Percentiles rank a stretch among this genome's conserved stretches.
These are phyloP conservation scores for Chaetomiaceae sp. DNA, from an alignment of 2,329 filamentous ascomycete species.

Conservation along the genomic window DNA sequence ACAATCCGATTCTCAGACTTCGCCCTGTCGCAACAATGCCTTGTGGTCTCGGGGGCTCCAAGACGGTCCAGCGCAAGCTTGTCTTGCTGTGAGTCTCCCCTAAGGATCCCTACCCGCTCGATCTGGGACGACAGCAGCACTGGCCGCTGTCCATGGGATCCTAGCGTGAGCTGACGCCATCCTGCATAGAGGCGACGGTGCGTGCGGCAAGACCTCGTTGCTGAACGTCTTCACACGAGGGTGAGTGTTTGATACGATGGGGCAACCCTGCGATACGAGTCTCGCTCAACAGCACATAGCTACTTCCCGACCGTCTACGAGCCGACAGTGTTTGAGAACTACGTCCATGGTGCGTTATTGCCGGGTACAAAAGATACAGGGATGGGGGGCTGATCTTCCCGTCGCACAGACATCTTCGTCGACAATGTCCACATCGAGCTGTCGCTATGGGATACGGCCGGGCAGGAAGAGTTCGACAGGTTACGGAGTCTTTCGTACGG, in stretches of 20 bases:
- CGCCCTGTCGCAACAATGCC: constrained; percentile 32
- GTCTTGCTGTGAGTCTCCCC: constrained; percentile 70
- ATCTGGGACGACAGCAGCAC: not conserved
- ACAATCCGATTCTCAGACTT: not conserved
- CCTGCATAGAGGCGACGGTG: constrained; percentile 75
- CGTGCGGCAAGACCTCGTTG: constrained; percentile 93
- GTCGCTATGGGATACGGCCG: constrained; percentile 96
- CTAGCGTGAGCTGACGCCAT: constrained; percentile 3
- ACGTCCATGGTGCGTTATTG: constrained; percentile 75
- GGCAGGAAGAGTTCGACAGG: constrained; percentile 98
- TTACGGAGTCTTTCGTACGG: constrained; percentile 93
- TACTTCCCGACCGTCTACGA: constrained; percentile 99
- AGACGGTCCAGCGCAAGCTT: constrained; percentile 93
- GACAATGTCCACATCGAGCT: constrained; percentile 96
- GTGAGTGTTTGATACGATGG: constrained; percentile 50
- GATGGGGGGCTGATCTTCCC: constrained; percentile 8
- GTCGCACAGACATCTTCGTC: constrained; percentile 81
- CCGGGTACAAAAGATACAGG: not conserved
- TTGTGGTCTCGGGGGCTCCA: constrained; percentile 64
- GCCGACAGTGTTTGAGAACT: constrained; percentile 98
- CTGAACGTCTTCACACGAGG: constrained; percentile 98
- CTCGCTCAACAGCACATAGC: constrained; percentile 40
- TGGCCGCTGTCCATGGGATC: not conserved
- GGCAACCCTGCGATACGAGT: not conserved
- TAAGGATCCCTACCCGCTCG: not conserved